Evolutionary conservation across 306 rosid species (phyloP).

Genomic region (Ormosia emarginata): DNA sequence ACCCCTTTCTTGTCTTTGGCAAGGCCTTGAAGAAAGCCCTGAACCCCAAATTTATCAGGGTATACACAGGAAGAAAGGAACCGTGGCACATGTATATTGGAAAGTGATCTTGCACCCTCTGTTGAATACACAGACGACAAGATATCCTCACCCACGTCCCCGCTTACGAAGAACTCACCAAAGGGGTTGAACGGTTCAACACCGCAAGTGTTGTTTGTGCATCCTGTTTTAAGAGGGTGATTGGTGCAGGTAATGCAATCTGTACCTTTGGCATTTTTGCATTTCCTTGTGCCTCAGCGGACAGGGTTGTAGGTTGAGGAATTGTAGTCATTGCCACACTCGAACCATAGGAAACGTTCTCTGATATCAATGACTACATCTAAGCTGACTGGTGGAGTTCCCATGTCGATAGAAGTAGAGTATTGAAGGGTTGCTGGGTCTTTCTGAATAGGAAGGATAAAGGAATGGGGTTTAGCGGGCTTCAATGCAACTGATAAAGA

Average conservation of each 20-base stretch:
- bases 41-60: conserved; percentile 8
- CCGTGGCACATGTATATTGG: neutral
- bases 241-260: conserved; percentile 23
- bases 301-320: conserved; percentile 24
- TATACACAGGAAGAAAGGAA: conserved; percentile 27
- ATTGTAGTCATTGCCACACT: conserved; percentile 18
- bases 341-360: conserved; percentile 38
- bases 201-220: conserved; percentile 23
- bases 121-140: neutral
- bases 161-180: neutral
- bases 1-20: conserved; percentile 13
- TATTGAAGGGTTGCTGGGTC: conserved; percentile 32
- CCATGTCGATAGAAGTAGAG: conserved; percentile 25
- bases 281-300: neutral
- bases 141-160: conserved; percentile 21
- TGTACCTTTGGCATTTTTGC: conserved; percentile 6
- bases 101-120: neutral
- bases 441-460: conserved; percentile 31
- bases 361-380: conserved; percentile 27
- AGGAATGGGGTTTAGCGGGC: neutral
- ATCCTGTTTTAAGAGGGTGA: conserved; percentile 26
- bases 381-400: conserved; percentile 20
- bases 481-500: neutral
- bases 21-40: conserved; percentile 15
- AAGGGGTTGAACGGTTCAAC: conserved; percentile 22